These are phyloP conservation scores for Pseudopyrenochaeta lycopersici DNA, from an alignment of 2,329 filamentous ascomycete species.

Conservation along the genomic window DNA sequence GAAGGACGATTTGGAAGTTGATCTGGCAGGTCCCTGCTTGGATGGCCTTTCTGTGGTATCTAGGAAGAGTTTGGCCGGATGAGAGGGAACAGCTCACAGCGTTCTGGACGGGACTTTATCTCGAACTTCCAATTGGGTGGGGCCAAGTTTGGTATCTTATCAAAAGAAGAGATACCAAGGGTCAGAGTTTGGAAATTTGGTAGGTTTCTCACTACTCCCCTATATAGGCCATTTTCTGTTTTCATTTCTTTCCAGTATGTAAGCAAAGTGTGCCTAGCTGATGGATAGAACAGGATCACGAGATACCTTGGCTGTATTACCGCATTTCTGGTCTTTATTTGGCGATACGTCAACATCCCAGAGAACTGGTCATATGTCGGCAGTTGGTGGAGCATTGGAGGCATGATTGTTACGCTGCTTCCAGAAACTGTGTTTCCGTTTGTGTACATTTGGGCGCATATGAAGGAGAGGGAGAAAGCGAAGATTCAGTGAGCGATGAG, in stretches of 20 bases:
- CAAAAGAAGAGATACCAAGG: conserved; percentile 44
- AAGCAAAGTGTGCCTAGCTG: neutral
- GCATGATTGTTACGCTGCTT: conserved; percentile 49
- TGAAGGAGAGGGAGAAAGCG: conserved; percentile 24
- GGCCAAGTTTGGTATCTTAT: conserved; percentile 43
- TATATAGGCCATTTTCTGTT: neutral
- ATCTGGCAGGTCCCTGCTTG: conserved; percentile 37
- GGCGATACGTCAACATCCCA: conserved; percentile 51
- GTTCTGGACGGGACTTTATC: conserved; percentile 50
- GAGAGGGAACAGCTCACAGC: conserved; percentile 53
- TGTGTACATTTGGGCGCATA: conserved; percentile 47
- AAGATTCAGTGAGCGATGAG: conserved; percentile 7
- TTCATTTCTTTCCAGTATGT: neutral
- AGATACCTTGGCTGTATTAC: conserved; percentile 51
- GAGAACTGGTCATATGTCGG: conserved; percentile 52
- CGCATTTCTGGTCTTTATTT: conserved; percentile 51
- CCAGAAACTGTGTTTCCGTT: conserved; percentile 52
- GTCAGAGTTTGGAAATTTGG: conserved; percentile 53
- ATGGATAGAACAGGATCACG: conserved; percentile 40
- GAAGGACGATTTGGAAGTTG: conserved; percentile 30
- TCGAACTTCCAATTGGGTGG: conserved; percentile 52
- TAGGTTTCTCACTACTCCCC: conserved; percentile 21
- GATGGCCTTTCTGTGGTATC: conserved; percentile 38
- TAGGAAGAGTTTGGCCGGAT: conserved; percentile 45
- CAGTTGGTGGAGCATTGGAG: conserved; percentile 41